Percentiles rank a stretch among this genome's conserved stretches.
phyloP scores from a whole-genome alignment of 2,329 filamentous ascomycete species.

The Neospermospora avenae region DNA sequence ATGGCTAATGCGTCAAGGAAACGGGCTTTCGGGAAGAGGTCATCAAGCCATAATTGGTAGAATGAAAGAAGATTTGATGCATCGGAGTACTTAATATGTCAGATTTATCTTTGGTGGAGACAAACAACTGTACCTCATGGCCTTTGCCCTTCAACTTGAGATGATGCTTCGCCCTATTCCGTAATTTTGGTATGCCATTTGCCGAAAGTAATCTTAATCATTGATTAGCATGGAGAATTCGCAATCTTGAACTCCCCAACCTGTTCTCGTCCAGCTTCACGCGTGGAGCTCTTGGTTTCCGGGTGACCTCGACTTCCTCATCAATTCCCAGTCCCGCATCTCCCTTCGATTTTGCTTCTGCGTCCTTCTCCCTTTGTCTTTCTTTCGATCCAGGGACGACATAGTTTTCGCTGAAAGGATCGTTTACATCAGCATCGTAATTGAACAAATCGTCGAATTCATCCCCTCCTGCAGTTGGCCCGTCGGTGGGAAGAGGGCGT shows the following conservation, averaged over 20 bases:
- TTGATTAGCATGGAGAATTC: constrained; percentile 17
- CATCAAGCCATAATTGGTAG: constrained; percentile 96
- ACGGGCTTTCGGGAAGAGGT: constrained; percentile 90
- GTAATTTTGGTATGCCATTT: constrained; percentile 78
- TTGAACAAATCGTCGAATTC: constrained; percentile 67
- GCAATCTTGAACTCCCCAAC: constrained; percentile 40
- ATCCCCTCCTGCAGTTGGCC: constrained; percentile 37
- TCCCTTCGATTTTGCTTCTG: constrained; percentile 41
- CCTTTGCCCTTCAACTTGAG: constrained; percentile 89
- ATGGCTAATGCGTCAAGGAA: constrained; percentile 87
- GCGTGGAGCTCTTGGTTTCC: constrained; percentile 70
- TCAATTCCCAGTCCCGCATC: constrained; percentile 70
- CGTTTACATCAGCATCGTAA: constrained; percentile 58
- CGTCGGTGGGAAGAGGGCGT: constrained; percentile 26
- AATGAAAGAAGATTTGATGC: constrained; percentile 77
- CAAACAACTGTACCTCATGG: constrained; percentile 63
- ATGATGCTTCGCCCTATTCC: constrained; percentile 63
- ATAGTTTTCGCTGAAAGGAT: constrained; percentile 32
- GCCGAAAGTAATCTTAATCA: constrained; percentile 70
- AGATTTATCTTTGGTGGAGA: background rate
- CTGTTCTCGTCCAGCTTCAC: constrained; percentile 84
- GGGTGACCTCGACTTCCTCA: constrained; percentile 72
- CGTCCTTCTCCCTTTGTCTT: constrained; percentile 43
- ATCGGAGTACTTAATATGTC: constrained; percentile 68
- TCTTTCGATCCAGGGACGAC: constrained; percentile 21